Base-by-base conservation (phyloP, 2,329 filamentous ascomycete genomes). In the Fusarium newnesense region DNA sequence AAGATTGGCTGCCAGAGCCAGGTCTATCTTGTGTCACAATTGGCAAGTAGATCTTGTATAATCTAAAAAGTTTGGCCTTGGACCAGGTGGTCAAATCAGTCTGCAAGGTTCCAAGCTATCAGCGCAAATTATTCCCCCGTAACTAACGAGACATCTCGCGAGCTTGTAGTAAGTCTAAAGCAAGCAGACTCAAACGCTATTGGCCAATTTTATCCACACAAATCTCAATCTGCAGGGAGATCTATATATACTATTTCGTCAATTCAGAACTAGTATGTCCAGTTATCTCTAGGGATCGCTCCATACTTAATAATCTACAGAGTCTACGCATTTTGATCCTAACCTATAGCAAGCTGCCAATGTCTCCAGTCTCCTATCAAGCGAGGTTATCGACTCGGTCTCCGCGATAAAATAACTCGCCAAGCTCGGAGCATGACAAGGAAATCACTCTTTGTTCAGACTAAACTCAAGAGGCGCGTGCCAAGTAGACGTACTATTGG, bases 301-400 rank as follows among this genome's bases (percentile, higher is more conserved):
- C 24, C 24, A 24, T 24, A 24, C 24, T 24, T 24, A 3, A 24
- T 24, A 4, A 4, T 24, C 24, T 24, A 24, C 24, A 24, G 4
- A 4, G 24, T 21, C 28, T 9, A 46, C 3, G 5, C 18, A 10
- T 21, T 10, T 9, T 21, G 0, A 21, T 47, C 12, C 49, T 52
- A 34, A 24, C 21, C 47, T 52, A 26, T 34, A 50, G 30, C 0
- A 24, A 36, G n/a, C n/a, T 10, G n/a, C 12, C 37, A n/a, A 56
- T 42, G 26, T 28, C 61, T 59, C 71, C 70, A 54, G 67, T 53
- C 37, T 30, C 71, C 15, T 8, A 64, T 54, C 61, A 68, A 40
- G 67, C 70, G 70, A 74, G 54, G 67, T 61, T 49, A 32, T 13
- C 13, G 50, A 42, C 49, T 71, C 61, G 58, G 58, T 71, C 54